Conservation (phyloP, 192 early-diverging fungal species). For the Backusella liffmaniae region DNA sequence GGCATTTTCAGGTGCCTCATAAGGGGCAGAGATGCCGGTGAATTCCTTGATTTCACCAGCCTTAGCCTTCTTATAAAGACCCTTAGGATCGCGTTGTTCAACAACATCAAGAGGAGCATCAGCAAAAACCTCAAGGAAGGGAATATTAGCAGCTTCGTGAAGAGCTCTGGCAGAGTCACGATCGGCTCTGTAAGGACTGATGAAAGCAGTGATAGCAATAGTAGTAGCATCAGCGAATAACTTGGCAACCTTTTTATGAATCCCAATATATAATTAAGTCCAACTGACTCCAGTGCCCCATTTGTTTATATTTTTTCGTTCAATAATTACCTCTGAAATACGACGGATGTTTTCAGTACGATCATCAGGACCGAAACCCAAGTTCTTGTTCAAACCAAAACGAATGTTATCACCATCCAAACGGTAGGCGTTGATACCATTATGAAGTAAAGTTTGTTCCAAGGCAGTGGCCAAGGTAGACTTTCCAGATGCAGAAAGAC, state of each 20-base stretch:
- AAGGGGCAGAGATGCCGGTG: constrained; percentile 92
- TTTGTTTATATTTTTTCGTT: neutral
- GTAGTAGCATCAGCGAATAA: constrained; percentile 87
- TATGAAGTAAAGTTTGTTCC: constrained; percentile 83
- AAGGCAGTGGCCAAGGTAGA: constrained; percentile 89
- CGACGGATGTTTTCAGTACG: constrained; percentile 95
- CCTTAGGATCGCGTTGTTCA: constrained; percentile 92
- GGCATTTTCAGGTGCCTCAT: constrained; percentile 80
- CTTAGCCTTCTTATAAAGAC: constrained; percentile 94
- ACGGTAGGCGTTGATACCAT: constrained; percentile 76
- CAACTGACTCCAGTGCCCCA: neutral
- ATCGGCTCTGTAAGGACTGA: constrained; percentile 84
- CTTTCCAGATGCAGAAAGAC: constrained; percentile 93
- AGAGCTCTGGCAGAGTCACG: constrained; percentile 78
- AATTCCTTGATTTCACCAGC: constrained; percentile 94
- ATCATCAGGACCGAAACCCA: constrained; percentile 88
- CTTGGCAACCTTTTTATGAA: constrained; percentile 63
- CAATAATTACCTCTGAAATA: constrained; percentile 73
- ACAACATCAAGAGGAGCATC: constrained; percentile 87
- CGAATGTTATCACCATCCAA: constrained; percentile 97
- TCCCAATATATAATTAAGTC: neutral
- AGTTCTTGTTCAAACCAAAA: constrained; percentile 95
- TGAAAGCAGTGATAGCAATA: constrained; percentile 87
- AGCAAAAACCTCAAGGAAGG: constrained; percentile 87
- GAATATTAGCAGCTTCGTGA: constrained; percentile 72